A percentile compares a stretch with the other conserved stretches of the same genome.
Evolutionary conservation across 495 filamentous ascomycete genomes (phyloP).

Genomic region (Podospora pseudopauciseta): DNA sequence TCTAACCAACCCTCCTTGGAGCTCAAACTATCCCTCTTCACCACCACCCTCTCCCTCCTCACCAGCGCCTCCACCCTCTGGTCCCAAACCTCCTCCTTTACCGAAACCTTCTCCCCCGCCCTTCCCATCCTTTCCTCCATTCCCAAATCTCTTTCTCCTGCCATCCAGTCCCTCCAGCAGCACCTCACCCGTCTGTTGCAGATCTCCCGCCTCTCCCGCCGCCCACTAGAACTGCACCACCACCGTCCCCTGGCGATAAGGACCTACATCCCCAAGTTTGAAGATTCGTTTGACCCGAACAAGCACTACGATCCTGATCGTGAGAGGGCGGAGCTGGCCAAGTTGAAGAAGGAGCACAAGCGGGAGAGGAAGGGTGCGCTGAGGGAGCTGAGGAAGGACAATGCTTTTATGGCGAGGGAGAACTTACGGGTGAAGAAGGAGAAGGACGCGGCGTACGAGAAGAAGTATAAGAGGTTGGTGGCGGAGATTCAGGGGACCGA

Average conservation of each 20-base stretch:
- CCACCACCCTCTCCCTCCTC: conserved; percentile 55
- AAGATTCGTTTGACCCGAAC: conserved; percentile 88
- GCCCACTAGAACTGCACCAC: conserved; percentile 82
- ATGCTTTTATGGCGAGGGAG: conserved; percentile 85
- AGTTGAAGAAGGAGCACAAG: conserved; percentile 86
- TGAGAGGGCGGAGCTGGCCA: conserved; percentile 75
- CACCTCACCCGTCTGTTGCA: conserved; percentile 48
- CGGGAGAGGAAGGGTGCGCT: conserved; percentile 92
- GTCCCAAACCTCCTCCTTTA: conserved; percentile 64
- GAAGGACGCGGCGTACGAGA: conserved; percentile 82
- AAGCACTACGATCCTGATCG: conserved; percentile 93
- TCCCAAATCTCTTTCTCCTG: conserved; percentile 42
- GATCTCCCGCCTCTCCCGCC: conserved; percentile 58
- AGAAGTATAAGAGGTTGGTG: conserved; percentile 86
- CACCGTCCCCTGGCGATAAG: conserved; percentile 87
- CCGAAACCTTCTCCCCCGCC: conserved; percentile 65
- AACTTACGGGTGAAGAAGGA: conserved; percentile 87
- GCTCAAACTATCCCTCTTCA: conserved; percentile 46
- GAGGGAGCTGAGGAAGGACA: conserved; percentile 90
- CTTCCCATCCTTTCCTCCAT: conserved; percentile 47
- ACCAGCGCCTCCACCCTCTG: conserved; percentile 60
- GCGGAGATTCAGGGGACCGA: conserved; percentile 95
- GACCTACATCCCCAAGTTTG: conserved; percentile 88
- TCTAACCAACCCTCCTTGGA: conserved; percentile 46
- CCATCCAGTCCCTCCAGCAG: conserved; percentile 30